phyloP scores from a whole-genome alignment of 768 basidiomycete genomes.

The Cubamyces lactineus region DNA sequence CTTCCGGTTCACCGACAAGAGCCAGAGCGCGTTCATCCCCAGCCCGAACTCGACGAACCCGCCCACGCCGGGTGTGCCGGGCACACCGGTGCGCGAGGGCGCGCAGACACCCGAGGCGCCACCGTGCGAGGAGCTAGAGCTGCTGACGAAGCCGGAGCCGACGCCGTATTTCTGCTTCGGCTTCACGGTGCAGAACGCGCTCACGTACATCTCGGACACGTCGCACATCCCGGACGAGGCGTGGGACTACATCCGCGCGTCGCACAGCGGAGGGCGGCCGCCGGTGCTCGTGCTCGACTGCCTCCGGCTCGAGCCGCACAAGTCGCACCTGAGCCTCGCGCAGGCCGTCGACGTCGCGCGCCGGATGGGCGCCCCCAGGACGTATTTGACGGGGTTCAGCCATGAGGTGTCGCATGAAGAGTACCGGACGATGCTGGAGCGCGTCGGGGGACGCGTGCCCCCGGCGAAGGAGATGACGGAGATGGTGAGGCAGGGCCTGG shows the following conservation, averaged over 20 bases:
- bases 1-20: constrained; percentile 53
- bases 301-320: constrained; percentile 63
- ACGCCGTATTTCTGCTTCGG: constrained; percentile 70
- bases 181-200: constrained; percentile 64
- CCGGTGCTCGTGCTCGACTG: constrained; percentile 79
- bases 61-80: constrained; percentile 29
- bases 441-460: constrained; percentile 42
- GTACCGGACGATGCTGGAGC: constrained; percentile 65
- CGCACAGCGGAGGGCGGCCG: constrained; percentile 34
- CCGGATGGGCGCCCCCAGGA: constrained; percentile 59
- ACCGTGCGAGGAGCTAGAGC: constrained; percentile 5
- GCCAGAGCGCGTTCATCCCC: constrained; percentile 43
- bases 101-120: constrained; percentile 5
- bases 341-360: constrained; percentile 61
- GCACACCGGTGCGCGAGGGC: constrained; percentile 23
- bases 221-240: constrained; percentile 76
- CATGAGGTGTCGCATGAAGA: constrained; percentile 83
- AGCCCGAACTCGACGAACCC: constrained; percentile 42
- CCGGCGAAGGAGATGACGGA: constrained; percentile 33
- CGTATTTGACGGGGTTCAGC: constrained; percentile 75
- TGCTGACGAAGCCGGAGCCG: constrained; percentile 32
- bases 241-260: constrained; percentile 52
- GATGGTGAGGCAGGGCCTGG: constrained; percentile 47
- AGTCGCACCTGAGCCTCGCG: constrained; percentile 80
- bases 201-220: constrained; percentile 84